phyloP scores from a whole-genome alignment of 768 basidiomycete species.

The Lactifluus hygrophoroides region DNA sequence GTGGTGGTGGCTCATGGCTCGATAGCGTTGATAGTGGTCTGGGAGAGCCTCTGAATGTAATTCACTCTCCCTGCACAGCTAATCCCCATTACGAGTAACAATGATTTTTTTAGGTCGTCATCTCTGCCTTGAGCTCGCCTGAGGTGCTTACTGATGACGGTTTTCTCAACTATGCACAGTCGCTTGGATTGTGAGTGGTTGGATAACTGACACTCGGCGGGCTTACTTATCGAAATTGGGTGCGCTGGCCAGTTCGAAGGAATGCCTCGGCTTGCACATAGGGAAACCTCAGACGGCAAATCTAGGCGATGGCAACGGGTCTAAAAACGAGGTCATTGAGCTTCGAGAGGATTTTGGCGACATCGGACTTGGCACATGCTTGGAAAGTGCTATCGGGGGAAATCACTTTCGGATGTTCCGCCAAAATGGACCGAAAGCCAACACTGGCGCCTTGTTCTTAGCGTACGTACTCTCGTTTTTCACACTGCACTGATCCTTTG shows the following conservation, averaged over 20 bases:
- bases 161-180: conserved; percentile 48
- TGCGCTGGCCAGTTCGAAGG: conserved; percentile 32
- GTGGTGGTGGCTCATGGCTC: conserved; percentile 37
- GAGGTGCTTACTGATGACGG: conserved; percentile 48
- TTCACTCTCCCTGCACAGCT: not conserved
- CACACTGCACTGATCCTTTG: not conserved
- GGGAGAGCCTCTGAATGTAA: conserved; percentile 40
- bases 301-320: conserved; percentile 41
- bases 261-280: conserved; percentile 34
- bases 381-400: conserved; percentile 38
- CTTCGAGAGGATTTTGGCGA: conserved; percentile 36
- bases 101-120: conserved; percentile 38
- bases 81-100: not conserved
- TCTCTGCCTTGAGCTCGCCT: conserved; percentile 55
- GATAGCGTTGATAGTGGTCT: conserved; percentile 30
- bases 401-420: conserved; percentile 46
- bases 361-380: conserved; percentile 34
- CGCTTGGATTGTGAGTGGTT: conserved; percentile 51
- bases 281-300: conserved; percentile 35
- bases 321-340: conserved; percentile 37
- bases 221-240: conserved; percentile 24
- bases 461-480: conserved; percentile 33
- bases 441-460: conserved; percentile 46
- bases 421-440: conserved; percentile 48
- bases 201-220: not conserved